These are phyloP conservation scores for Sanghuangporus baumii DNA, from an alignment of 1,284 basidiomycete species.

Conservation along the genomic window DNA sequence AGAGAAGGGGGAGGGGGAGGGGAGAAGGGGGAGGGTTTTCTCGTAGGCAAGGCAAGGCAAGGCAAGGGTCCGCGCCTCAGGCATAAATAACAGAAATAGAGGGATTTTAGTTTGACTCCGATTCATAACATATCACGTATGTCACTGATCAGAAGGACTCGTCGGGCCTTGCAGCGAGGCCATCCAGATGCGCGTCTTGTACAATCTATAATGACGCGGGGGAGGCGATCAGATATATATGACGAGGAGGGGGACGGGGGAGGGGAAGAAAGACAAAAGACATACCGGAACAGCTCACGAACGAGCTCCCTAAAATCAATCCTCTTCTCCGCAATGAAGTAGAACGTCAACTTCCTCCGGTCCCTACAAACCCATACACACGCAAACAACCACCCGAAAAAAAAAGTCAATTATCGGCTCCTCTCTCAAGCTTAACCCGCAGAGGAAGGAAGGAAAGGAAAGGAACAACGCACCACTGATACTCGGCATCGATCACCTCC, in stretches of 20 bases:
- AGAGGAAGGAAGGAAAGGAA: neutral
- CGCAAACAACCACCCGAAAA: neutral
- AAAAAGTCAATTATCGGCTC: too few relatives aligned
- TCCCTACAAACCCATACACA: conserved; percentile 51
- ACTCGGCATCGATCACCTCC: conserved; percentile 97
- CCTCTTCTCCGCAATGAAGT: conserved; percentile 92
- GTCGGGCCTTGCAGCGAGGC: conserved; percentile 47
- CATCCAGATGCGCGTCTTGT: conserved; percentile 81
- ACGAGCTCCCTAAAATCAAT: conserved; percentile 98
- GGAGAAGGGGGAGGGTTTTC: too few relatives aligned
- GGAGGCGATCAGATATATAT: neutral
- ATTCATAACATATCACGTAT: too few relatives aligned
- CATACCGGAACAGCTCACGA: conserved; percentile 82
- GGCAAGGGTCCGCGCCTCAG: too few relatives aligned
- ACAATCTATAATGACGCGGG: conserved; percentile 41
- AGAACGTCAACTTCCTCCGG: conserved; percentile 95
- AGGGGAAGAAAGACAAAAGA: conserved; percentile 18
- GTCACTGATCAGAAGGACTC: conserved; percentile 1
- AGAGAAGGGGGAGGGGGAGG: too few relatives aligned
- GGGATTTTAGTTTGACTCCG: too few relatives aligned
- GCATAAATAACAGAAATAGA: too few relatives aligned
- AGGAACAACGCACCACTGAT: conserved; percentile 76
- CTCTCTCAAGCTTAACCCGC: too few relatives aligned
- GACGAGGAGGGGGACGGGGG: neutral
- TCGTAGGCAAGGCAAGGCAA: too few relatives aligned